Percentiles rank a stretch among this genome's conserved stretches.
Evolutionary conservation across 306 rosid genomes (phyloP).

Genomic region (Lagenaria siceraria): DNA sequence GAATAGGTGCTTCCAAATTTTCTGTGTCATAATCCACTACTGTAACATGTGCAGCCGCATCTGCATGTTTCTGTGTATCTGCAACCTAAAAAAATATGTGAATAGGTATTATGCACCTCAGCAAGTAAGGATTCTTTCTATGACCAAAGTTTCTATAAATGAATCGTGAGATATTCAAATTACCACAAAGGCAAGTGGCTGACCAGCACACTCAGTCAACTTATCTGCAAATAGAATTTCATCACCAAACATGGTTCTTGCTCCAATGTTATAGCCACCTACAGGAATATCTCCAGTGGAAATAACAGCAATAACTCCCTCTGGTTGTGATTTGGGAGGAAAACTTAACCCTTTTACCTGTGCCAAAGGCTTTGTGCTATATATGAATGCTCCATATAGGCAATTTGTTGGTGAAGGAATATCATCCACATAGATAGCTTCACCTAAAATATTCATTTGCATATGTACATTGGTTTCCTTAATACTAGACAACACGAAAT

Average conservation of each 20-base stretch:
- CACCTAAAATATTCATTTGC: slow-evolving; percentile 40
- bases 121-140: neutral
- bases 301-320: slow-evolving; percentile 42
- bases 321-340: slow-evolving; percentile 25
- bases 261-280: slow-evolving; percentile 63
- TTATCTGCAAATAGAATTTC: slow-evolving; percentile 74
- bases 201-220: slow-evolving; percentile 58
- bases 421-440: slow-evolving; percentile 84
- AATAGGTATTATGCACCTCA: neutral
- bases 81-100: slow-evolving; percentile 50
- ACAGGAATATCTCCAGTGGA: slow-evolving; percentile 64
- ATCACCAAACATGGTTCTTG: slow-evolving; percentile 37
- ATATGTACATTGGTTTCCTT: neutral
- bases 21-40: slow-evolving; percentile 52
- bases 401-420: slow-evolving; percentile 83
- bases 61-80: slow-evolving; percentile 83
- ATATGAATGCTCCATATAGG: slow-evolving; percentile 62
- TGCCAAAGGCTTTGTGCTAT: slow-evolving; percentile 69
- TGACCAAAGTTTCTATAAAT: neutral
- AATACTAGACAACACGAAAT: neutral
- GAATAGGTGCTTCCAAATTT: slow-evolving; percentile 53
- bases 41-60: slow-evolving; percentile 51
- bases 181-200: slow-evolving; percentile 78
- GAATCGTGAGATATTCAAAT: slow-evolving; percentile 13
- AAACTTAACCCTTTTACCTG: slow-evolving; percentile 44